phyloP scores from a whole-genome alignment of 805 yeast species.

The Candida odintsovae region DNA sequence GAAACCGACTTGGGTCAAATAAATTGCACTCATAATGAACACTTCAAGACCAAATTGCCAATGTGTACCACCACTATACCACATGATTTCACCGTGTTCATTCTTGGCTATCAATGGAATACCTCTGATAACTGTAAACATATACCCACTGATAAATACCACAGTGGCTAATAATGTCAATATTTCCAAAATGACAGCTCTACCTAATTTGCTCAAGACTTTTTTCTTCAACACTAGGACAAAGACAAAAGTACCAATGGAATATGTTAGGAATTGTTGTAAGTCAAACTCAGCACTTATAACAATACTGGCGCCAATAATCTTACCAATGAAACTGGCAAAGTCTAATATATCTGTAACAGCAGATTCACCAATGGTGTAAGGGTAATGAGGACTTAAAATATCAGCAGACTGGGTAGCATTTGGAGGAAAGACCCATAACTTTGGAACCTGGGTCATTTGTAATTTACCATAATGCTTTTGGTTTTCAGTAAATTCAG shows the following conservation, averaged over 20 bases:
- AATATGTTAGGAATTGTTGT: constrained; percentile 39
- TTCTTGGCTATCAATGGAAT: constrained; percentile 58
- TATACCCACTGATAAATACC: constrained; percentile 53
- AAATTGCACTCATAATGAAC: constrained; percentile 44
- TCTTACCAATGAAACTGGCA: constrained; percentile 46
- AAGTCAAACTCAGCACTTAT: constrained; percentile 39
- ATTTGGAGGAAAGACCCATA: constrained; percentile 61
- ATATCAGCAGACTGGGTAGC: constrained; percentile 20
- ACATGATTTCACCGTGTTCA: constrained; percentile 45
- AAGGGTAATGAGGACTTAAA: constrained; percentile 30
- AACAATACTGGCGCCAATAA: constrained; percentile 37
- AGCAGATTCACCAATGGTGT: constrained; percentile 26
- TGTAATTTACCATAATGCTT: constrained; percentile 35
- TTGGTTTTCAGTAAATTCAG: constrained; percentile 44
- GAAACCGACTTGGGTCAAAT: constrained; percentile 38
- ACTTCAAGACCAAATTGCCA: constrained; percentile 73
- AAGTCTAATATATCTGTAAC: constrained; percentile 38
- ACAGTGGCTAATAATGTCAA: constrained; percentile 37
- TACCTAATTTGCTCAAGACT: constrained; percentile 28
- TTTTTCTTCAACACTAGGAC: constrained; percentile 46
- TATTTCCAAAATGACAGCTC: constrained; percentile 22
- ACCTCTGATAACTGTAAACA: constrained; percentile 52
- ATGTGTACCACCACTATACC: constrained; percentile 56
- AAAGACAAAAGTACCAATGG: constrained; percentile 35
- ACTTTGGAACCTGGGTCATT: constrained; percentile 52